phyloP scores from a whole-genome alignment of 23 red algal genomes.

The Gracilaria vermiculophylla region DNA sequence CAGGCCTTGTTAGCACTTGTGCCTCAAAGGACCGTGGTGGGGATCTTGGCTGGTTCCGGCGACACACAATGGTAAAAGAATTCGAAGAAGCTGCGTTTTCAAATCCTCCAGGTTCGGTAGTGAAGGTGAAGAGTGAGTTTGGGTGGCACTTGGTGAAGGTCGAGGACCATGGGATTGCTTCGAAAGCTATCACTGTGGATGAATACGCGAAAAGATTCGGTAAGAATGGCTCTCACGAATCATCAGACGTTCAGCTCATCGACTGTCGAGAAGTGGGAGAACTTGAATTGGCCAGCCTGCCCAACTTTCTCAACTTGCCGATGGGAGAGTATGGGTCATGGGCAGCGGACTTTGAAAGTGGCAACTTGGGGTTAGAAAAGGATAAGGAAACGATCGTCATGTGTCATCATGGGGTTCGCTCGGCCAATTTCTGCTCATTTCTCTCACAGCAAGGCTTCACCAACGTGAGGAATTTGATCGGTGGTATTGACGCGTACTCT shows the following conservation, averaged over 20 bases:
- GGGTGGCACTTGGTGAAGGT: slow-evolving; percentile 96
- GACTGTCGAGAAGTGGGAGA: slow-evolving; percentile 81
- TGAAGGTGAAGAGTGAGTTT: slow-evolving; percentile 86
- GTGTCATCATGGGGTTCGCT: slow-evolving; percentile 96
- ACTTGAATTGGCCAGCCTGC: slow-evolving; percentile 63
- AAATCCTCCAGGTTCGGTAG: slow-evolving; percentile 39
- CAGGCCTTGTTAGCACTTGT: slow-evolving; percentile 57
- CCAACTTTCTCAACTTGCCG: slow-evolving; percentile 63
- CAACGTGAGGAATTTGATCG: slow-evolving; percentile 83
- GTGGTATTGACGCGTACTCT: slow-evolving; percentile 93
- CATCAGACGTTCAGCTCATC: slow-evolving; percentile 50
- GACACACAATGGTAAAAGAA: slow-evolving; percentile 88
- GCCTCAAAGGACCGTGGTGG: slow-evolving; percentile 72
- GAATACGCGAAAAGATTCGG: slow-evolving; percentile 73
- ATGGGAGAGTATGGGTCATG: slow-evolving; percentile 70
- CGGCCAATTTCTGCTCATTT: slow-evolving; percentile 81
- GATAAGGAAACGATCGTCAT: slow-evolving; percentile 87
- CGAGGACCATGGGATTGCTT: slow-evolving; percentile 61
- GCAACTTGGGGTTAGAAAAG: slow-evolving; percentile 67
- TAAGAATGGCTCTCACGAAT: slow-evolving; percentile 1
- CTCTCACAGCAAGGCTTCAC: slow-evolving; percentile 82
- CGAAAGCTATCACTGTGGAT: slow-evolving; percentile 56
- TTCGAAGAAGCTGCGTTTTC: slow-evolving; percentile 86
- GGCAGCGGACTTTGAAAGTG: slow-evolving; percentile 66
- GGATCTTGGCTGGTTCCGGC: slow-evolving; percentile 95